These are phyloP conservation scores for Xylaria sp. DNA, from an alignment of 2,329 filamentous ascomycete species.

Conservation along the genomic window DNA sequence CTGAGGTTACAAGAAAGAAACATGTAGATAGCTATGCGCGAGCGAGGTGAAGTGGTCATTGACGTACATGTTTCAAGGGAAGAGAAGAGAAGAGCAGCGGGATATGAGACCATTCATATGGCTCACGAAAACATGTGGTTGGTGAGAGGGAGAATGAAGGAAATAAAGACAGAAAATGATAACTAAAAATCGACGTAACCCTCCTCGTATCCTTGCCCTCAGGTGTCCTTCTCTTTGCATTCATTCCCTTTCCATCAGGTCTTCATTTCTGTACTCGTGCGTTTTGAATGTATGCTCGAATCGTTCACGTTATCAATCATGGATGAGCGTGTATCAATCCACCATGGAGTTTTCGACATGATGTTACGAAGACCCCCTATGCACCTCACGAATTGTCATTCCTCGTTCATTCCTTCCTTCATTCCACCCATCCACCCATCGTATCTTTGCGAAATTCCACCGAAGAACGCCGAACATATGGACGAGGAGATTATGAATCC, in stretches of 20 bases:
- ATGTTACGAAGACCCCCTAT: conserved; percentile 2
- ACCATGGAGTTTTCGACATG: neutral
- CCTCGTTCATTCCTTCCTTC: conserved; percentile 21
- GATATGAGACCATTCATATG: conserved; percentile 15
- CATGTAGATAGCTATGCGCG: conserved; percentile 2
- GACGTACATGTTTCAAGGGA: conserved; percentile 20
- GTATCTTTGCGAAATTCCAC: conserved; percentile 24
- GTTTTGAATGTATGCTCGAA: conserved; percentile 20
- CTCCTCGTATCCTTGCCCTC: conserved; percentile 18
- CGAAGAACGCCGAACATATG: conserved; percentile 35
- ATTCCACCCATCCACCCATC: conserved; percentile 5
- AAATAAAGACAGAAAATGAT: conserved; percentile 8
- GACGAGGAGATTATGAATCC: conserved; percentile 29
- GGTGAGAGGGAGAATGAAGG: neutral
- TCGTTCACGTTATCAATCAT: conserved; percentile 29
- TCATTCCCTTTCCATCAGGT: conserved; percentile 28
- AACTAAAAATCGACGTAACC: conserved; percentile 16
- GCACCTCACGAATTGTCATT: conserved; percentile 19
- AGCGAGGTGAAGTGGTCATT: conserved; percentile 5
- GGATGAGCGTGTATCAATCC: conserved; percentile 23
- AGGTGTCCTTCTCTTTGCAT: conserved; percentile 21
- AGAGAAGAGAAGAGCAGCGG: conserved; percentile 1
- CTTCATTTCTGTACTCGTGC: conserved; percentile 29
- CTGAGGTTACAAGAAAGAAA: conserved; percentile 18
- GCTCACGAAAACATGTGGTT: conserved; percentile 8